Evolutionary conservation across 2,329 filamentous ascomycete genomes (phyloP).

Genomic region (Magnaporthales sp.): DNA sequence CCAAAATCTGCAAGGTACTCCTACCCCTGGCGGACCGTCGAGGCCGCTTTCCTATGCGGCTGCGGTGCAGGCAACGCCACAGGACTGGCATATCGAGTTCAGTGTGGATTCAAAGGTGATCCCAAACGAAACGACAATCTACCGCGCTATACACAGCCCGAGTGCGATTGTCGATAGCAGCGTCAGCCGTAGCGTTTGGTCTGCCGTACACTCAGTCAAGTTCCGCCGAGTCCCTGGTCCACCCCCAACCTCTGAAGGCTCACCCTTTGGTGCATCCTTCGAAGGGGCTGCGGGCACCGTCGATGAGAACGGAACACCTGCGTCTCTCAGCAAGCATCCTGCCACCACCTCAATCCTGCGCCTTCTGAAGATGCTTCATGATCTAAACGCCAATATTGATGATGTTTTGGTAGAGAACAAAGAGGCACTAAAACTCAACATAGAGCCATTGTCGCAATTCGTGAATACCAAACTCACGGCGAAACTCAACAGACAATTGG

Average conservation of each 20-base stretch:
- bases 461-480: conserved; percentile 98
- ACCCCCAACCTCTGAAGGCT: conserved; percentile 58
- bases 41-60: conserved; percentile 75
- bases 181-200: conserved; percentile 75
- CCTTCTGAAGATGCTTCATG: conserved; percentile 81
- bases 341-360: conserved; percentile 81
- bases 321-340: conserved; percentile 73
- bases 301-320: conserved; percentile 44
- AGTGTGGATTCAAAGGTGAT: conserved; percentile 77
- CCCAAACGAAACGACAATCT: conserved; percentile 88
- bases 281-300: conserved; percentile 26
- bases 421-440: conserved; percentile 59
- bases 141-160: conserved; percentile 76
- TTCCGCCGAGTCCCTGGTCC: conserved; percentile 82
- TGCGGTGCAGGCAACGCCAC: conserved; percentile 68
- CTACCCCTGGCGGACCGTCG: conserved; percentile 44
- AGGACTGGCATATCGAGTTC: conserved; percentile 98
- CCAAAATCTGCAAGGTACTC: conserved; percentile 27
- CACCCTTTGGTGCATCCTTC: conserved; percentile 46
- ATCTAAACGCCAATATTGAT: conserved; percentile 86
- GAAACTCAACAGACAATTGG: conserved; percentile 91
- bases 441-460: conserved; percentile 84
- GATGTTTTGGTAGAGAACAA: conserved; percentile 79
- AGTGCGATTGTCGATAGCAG: conserved; percentile 48
- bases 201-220: conserved; percentile 80